phyloP scores from a whole-genome alignment of 2,329 filamentous ascomycete genomes.

The Teratosphaeria pseudoeucalypti region DNA sequence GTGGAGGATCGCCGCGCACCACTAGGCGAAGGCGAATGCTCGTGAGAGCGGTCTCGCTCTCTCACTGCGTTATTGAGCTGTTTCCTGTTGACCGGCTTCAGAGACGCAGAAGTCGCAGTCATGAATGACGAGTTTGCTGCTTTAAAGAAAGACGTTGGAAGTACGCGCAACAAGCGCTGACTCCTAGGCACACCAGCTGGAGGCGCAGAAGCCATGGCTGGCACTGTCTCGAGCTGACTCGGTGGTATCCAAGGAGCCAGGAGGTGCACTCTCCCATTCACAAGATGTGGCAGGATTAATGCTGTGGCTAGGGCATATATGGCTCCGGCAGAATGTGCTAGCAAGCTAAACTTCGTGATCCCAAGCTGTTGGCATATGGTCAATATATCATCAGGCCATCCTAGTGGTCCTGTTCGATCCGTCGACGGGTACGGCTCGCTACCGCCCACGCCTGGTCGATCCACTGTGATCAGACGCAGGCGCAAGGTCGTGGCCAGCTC shows the following conservation, averaged over 20 bases:
- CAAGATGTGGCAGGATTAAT: slow-evolving; percentile 88
- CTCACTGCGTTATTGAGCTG: slow-evolving; percentile 6
- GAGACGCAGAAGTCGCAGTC: slow-evolving; percentile 63
- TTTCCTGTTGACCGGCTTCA: slow-evolving; percentile 24
- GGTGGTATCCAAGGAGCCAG: slow-evolving; percentile 96
- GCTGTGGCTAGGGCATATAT: slow-evolving; percentile 95
- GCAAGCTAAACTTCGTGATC: slow-evolving; percentile 90
- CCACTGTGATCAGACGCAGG: slow-evolving; percentile 81
- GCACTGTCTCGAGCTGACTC: slow-evolving; percentile 73
- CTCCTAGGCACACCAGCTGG: slow-evolving; percentile 81
- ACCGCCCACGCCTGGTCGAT: slow-evolving; percentile 86
- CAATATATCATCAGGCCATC: slow-evolving; percentile 90
- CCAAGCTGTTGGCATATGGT: slow-evolving; percentile 85
- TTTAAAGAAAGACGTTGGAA: slow-evolving; percentile 84
- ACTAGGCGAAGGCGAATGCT: slow-evolving; percentile 5
- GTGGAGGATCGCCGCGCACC: slow-evolving; percentile 6
- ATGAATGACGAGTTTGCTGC: slow-evolving; percentile 95
- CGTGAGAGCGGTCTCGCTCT: neutral
- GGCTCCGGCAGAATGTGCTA: slow-evolving; percentile 94
- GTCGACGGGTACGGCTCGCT: slow-evolving; percentile 77
- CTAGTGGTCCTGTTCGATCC: slow-evolving; percentile 67
- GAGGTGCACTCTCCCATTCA: slow-evolving; percentile 86
- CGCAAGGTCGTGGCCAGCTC: slow-evolving; percentile 83
- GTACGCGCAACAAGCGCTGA: slow-evolving; percentile 77
- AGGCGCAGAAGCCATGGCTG: slow-evolving; percentile 48